Evolutionary conservation across 139 green algal genomes (phyloP).

Genomic region (Tetradesmus lagerheimii): DNA sequence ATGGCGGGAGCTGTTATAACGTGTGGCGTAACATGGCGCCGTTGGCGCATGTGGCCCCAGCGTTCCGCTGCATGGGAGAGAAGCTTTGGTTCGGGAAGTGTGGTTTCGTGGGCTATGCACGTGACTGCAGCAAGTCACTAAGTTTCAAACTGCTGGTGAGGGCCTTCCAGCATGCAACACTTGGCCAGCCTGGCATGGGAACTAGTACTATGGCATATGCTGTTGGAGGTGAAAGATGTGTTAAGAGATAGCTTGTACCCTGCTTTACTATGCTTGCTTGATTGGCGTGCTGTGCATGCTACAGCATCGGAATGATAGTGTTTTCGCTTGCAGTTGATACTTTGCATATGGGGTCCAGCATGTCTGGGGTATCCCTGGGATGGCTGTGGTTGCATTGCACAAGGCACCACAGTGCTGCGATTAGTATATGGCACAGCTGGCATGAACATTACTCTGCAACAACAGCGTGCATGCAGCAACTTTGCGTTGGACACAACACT

Average conservation of each 20-base stretch:
- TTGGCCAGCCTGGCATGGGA: background rate
- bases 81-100: background rate
- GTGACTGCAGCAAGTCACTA: slow-evolving; percentile 1
- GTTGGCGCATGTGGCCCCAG: background rate
- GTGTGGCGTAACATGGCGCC: background rate
- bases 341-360: background rate
- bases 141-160: background rate
- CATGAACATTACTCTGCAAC: background rate
- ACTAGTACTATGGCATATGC: background rate
- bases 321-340: background rate
- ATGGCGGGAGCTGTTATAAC: background rate
- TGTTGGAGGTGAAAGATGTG: background rate
- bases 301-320: background rate
- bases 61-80: background rate
- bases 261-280: background rate
- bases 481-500: background rate
- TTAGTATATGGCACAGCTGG: background rate
- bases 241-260: background rate
- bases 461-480: background rate
- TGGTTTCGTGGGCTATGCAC: background rate
- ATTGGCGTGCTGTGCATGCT: background rate
- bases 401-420: background rate
- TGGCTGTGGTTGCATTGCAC: background rate
- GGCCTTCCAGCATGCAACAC: background rate
- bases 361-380: background rate